Base-by-base conservation (phyloP, 1,139 yeast species). In the Magnusiomyces starmeri region DNA sequence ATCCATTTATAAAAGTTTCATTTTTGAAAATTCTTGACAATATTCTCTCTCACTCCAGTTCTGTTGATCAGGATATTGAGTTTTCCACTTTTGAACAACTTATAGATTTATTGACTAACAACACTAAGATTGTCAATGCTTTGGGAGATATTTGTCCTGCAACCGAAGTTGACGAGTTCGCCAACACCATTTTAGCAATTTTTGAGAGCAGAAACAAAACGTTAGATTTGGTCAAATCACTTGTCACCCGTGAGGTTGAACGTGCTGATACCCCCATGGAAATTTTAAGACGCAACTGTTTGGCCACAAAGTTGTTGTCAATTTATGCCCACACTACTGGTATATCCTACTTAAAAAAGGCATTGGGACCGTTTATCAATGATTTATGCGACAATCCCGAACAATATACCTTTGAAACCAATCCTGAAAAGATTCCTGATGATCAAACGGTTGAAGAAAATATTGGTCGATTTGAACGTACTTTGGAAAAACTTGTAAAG, bases 1-100 rank as follows among this genome's bases (percentile, higher is more conserved):
- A 85, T 62, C 68, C 70, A 21, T 77, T 80, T 51, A 79, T 86
- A 32, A 71, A 95, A 54, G 71, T 84, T 4, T 81, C 92, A 1
- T 86, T 87, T 62, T 72, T 87, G 62, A 83, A 83, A 57, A 92
- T 87, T 2, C 85, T 88, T 61, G 79, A 85, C 1, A 81, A 82
- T 53, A 85, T 80, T 65, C 78, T 82, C 62, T 70, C 75, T 62
- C 64, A 77, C 67, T 64, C 76, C 56, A 64, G 64, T 14, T 61
- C 57, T 24, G 54, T 62, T 12, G 62, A 66, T 3, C 58, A 61
- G 66, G 62, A 72, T 18, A 12, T 25, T 20, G 66, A 65, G 43
- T 57, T 61, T 22, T 62, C 69, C 44, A 65, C 56, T 43, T 63
- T 60, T 44, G 62, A 60, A 25, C 61, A 64, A 21, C 52, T 74